These are phyloP conservation scores for Nemania sp. DNA, from an alignment of 2,329 filamentous ascomycete species.

Conservation along the genomic window DNA sequence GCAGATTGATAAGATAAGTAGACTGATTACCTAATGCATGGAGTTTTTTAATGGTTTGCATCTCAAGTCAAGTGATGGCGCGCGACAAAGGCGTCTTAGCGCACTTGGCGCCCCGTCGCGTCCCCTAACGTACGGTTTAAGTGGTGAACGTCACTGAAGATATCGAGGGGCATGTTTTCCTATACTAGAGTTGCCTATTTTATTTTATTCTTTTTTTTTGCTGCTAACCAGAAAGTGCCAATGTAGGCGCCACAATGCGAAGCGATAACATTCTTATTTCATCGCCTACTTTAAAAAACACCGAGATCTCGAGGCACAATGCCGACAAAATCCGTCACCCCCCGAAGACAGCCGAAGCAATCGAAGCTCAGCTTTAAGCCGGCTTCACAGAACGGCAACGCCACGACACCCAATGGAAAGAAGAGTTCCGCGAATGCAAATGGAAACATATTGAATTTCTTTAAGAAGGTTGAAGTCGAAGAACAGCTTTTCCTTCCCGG, in stretches of 20 bases:
- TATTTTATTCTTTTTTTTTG: background rate
- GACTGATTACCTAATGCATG: background rate
- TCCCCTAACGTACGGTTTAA: conserved; percentile 32
- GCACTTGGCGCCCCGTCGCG: conserved; percentile 37
- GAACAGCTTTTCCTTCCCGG: conserved; percentile 69
- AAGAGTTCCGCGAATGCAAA: conserved; percentile 67
- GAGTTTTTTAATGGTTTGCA: conserved; percentile 5
- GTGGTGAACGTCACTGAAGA: conserved; percentile 38
- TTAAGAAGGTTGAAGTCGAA: conserved; percentile 74
- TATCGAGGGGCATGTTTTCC: conserved; percentile 45
- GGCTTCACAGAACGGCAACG: conserved; percentile 37
- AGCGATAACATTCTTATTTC: background rate
- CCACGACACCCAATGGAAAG: conserved; percentile 45
- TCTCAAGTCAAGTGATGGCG: conserved; percentile 46
- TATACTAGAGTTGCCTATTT: background rate
- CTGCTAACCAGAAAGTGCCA: no score
- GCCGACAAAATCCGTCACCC: conserved; percentile 43
- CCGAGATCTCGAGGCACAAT: conserved; percentile 31
- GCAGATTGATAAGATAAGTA: no score
- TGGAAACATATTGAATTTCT: conserved; percentile 80
- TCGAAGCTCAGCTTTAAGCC: conserved; percentile 50
- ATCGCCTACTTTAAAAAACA: background rate
- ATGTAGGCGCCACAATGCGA: background rate
- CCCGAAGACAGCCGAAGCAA: conserved; percentile 44
- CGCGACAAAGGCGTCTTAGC: conserved; percentile 34